phyloP scores from a whole-genome alignment of 2,329 filamentous ascomycete species.

The Fusarium lyarnte region DNA sequence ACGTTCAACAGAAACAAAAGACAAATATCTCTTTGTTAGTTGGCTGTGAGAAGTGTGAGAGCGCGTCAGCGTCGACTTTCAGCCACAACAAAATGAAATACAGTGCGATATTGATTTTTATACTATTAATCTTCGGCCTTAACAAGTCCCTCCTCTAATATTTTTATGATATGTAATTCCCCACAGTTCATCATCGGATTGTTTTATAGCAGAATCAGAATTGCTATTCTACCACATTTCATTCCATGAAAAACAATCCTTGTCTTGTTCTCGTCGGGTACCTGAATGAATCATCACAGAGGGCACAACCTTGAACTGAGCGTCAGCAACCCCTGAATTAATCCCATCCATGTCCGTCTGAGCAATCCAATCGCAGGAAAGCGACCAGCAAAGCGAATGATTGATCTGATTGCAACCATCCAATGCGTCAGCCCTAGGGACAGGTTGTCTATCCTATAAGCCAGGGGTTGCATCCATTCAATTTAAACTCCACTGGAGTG shows the following conservation, averaged over 20 bases:
- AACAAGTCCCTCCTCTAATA: neutral
- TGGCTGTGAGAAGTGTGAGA: neutral
- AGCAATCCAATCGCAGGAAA: neutral
- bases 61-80: neutral
- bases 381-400: neutral
- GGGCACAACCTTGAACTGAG: neutral
- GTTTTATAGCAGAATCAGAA: too few relatives aligned
- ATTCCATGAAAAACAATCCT: neutral
- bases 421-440: conserved; percentile 4
- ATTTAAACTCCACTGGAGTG: neutral
- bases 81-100: conserved; percentile 11
- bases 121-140: neutral
- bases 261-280: neutral
- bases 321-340: neutral
- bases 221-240: neutral
- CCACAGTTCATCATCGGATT: neutral
- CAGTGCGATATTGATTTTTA: neutral
- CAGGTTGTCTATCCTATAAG: neutral
- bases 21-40: conserved; percentile 9
- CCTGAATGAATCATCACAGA: neutral
- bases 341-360: neutral
- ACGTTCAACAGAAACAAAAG: neutral
- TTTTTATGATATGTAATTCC: too few relatives aligned
- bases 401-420: neutral
- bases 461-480: neutral